These are phyloP conservation scores for Xylariaceae sp. DNA, from an alignment of 2,329 filamentous ascomycete genomes.

Conservation along the genomic window DNA sequence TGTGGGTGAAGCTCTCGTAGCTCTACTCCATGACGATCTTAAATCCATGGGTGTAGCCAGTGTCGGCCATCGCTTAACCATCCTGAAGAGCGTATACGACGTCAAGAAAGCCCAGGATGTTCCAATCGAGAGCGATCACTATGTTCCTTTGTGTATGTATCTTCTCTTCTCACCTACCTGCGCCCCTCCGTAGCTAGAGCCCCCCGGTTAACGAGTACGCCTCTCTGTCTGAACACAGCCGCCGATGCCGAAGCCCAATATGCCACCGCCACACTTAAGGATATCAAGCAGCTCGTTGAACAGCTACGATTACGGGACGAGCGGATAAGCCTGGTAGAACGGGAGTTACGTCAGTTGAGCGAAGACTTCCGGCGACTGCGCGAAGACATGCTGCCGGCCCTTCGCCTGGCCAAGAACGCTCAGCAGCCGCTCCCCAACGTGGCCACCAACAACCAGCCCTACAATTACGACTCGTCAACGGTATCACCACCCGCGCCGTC, in stretches of 20 bases:
- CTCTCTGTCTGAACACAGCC: slow-evolving; percentile 46
- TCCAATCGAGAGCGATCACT: slow-evolving; percentile 86
- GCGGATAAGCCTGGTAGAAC: slow-evolving; percentile 75
- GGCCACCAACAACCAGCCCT: slow-evolving; percentile 36
- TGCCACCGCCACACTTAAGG: slow-evolving; percentile 82
- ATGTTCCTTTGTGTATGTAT: slow-evolving; percentile 81
- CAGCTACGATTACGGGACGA: slow-evolving; percentile 87
- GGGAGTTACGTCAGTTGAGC: slow-evolving; percentile 73
- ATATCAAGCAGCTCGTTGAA: slow-evolving; percentile 85
- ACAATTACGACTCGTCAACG: slow-evolving; percentile 46
- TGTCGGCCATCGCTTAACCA: slow-evolving; percentile 89
- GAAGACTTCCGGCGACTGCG: slow-evolving; percentile 85
- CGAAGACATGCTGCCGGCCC: slow-evolving; percentile 85
- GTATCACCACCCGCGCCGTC: slow-evolving; percentile 54
- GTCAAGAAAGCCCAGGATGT: slow-evolving; percentile 92
- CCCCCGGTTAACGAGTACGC: slow-evolving; percentile 8
- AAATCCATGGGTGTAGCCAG: slow-evolving; percentile 92
- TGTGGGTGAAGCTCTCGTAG: slow-evolving; percentile 82
- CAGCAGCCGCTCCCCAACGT: slow-evolving; percentile 73
- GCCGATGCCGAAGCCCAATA: slow-evolving; percentile 85
- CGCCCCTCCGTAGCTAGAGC: neutral
- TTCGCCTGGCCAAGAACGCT: slow-evolving; percentile 86
- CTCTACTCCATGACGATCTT: slow-evolving; percentile 84
- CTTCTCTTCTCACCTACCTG: neutral
- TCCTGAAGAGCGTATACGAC: slow-evolving; percentile 93